Percentiles rank a stretch among this genome's conserved stretches.
These are phyloP conservation scores for Clarireedia homoeocarpa DNA, from an alignment of 2,329 filamentous ascomycete genomes.

Conservation along the genomic window DNA sequence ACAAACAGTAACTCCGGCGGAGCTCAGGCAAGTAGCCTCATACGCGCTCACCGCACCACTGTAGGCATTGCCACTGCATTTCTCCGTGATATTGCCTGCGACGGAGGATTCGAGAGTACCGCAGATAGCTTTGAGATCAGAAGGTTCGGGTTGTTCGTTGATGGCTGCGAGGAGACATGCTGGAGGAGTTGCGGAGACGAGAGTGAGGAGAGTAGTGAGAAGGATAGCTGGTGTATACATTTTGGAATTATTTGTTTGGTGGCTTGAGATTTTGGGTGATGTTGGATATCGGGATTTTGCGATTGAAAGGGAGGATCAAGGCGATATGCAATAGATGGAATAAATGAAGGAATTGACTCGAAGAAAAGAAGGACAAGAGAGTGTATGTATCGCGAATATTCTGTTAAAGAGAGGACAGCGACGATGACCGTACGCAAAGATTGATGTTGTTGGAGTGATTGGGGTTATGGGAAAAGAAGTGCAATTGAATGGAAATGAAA, in stretches of 20 bases:
- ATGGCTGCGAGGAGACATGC: slow-evolving; percentile 24
- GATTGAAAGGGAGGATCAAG: background rate
- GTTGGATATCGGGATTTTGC: background rate
- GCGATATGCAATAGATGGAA: background rate
- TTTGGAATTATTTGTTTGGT: slow-evolving; percentile 8
- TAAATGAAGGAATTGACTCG: background rate
- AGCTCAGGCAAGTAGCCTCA: slow-evolving; percentile 8
- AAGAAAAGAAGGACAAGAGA: background rate
- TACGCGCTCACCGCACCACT: slow-evolving; percentile 7
- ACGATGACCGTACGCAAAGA: background rate
- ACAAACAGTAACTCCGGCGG: slow-evolving; percentile 2
- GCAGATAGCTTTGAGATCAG: slow-evolving; percentile 11
- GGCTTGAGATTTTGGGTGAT: background rate
- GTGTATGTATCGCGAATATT: no score
- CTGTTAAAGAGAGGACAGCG: slow-evolving; percentile 6
- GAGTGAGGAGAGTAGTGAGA: slow-evolving; percentile 16
- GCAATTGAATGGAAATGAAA: background rate
- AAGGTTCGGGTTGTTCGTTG: slow-evolving; percentile 7
- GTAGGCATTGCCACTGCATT: background rate
- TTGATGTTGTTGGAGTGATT: background rate
- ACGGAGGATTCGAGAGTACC: slow-evolving; percentile 7
- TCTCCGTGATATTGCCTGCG: slow-evolving; percentile 11
- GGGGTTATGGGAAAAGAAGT: background rate
- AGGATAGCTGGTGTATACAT: slow-evolving; percentile 22
- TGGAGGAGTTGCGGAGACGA: slow-evolving; percentile 18